Evolutionary conservation across 225 moss, liverwort and hornwort genomes (phyloP), one percentile per base, ranked within the genome.

Genomic region (Takakia lepidozioides): DNA sequence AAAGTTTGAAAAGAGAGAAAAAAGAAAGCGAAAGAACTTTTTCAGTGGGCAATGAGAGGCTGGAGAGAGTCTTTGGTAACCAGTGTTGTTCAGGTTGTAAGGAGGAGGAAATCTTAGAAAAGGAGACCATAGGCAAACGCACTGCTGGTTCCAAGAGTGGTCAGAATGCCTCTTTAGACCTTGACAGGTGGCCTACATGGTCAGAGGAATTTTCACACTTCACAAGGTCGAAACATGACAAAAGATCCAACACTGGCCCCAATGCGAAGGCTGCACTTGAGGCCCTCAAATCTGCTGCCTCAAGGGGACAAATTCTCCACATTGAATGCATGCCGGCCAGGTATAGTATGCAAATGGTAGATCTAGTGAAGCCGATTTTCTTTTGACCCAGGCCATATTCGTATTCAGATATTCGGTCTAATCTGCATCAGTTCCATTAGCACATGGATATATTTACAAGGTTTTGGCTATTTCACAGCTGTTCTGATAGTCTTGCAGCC

Each of bases 291-390:
- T 55, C 25, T 43, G 58, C 75, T 55, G 76, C 81, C 40, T 65
- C 58, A 18, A 72, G 69, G 62, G 71, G 72, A 43, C 72, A 81
- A 50, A 81, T 81, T 52, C 52, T 65, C 49, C 81, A 81, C 54
- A 69, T 81, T n/a, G 66, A 81, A 46, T 68, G 54, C 39, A 56
- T 73, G 8, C 63, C 69, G 53, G 72, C 70, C 6, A 76, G 76
- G 81, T 76, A 56, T 15, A 14, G 14, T 49, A 15, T 21, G 38
- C 5, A 5, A 35, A 23, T 8, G 25, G 20, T 10, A n/a, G n/a
- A n/a, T n/a, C n/a, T n/a, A n/a, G n/a, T n/a, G n/a, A n/a, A n/a
- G n/a, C n/a, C n/a, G n/a, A n/a, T n/a, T n/a, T n/a, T n/a, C n/a
- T 46, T 23, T 3, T 21, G 45, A 25, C 45, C 4, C n/a, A n/a